Evolutionary conservation across 2,329 filamentous ascomycete species (phyloP).

Genomic region (Grosmannia penicillata): DNA sequence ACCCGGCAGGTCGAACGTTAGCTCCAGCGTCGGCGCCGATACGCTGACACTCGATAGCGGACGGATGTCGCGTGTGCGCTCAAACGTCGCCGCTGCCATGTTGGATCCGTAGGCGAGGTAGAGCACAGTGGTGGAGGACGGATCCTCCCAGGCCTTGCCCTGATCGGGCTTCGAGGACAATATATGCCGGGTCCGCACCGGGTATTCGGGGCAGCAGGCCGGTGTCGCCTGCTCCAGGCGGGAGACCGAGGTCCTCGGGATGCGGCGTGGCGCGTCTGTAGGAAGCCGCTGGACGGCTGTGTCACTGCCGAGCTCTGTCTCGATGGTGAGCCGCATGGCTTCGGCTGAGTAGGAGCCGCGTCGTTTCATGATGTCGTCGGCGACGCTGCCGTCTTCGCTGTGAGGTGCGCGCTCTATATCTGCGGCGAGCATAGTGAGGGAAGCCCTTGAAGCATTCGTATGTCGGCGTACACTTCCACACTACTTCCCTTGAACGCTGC

Average conservation of each 20-base stretch:
- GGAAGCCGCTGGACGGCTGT: too few relatives aligned
- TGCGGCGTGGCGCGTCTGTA: not conserved
- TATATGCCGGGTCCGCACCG: not conserved
- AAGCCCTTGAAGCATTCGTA: too few relatives aligned
- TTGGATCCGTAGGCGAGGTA: slow-evolving; percentile 92
- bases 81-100: slow-evolving; percentile 65
- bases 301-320: too few relatives aligned
- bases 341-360: too few relatives aligned
- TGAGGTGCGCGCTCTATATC: too few relatives aligned
- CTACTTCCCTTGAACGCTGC: too few relatives aligned
- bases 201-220: slow-evolving; percentile 6
- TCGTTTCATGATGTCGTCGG: too few relatives aligned
- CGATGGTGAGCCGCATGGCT: too few relatives aligned
- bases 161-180: slow-evolving; percentile 4
- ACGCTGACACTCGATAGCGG: slow-evolving; percentile 74
- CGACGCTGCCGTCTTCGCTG: too few relatives aligned
- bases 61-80: slow-evolving; percentile 60
- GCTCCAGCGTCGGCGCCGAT: slow-evolving; percentile 57
- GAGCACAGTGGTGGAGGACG: slow-evolving; percentile 34
- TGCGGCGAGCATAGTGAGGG: too few relatives aligned
- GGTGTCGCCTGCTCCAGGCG: slow-evolving; percentile 20
- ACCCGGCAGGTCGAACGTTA: slow-evolving; percentile 78
- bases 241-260: slow-evolving; percentile 21
- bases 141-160: slow-evolving; percentile 8
- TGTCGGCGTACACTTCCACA: too few relatives aligned